These are phyloP conservation scores for Pythium utonaiense DNA, from an alignment of 352 stramenopile species.

Conservation along the genomic window DNA sequence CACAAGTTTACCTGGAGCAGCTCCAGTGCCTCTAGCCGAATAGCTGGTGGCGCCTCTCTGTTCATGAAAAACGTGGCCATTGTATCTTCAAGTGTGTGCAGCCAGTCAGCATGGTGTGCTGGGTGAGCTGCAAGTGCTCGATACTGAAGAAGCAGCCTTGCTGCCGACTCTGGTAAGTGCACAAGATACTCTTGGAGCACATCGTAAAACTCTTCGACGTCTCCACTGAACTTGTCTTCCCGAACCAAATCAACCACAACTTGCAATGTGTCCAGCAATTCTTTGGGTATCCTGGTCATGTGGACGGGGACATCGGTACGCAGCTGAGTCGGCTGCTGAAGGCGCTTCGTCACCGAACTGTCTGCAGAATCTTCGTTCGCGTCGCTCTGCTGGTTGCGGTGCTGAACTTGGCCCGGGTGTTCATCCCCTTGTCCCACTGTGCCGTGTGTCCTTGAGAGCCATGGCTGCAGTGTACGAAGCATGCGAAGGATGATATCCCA, in stretches of 20 bases:
- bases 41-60: constrained; percentile 30
- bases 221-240: constrained; percentile 53
- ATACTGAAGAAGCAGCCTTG: constrained; percentile 58
- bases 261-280: constrained; percentile 74
- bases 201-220: constrained; percentile 70
- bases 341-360: background rate
- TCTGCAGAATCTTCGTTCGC: background rate
- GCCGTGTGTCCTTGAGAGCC: constrained; percentile 40
- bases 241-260: constrained; percentile 73
- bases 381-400: background rate
- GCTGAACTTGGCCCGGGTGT: constrained; percentile 21
- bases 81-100: constrained; percentile 44
- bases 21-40: constrained; percentile 69
- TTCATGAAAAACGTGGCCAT: constrained; percentile 72
- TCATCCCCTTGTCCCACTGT: constrained; percentile 1
- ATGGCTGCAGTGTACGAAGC: constrained; percentile 58
- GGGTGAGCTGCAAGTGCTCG: constrained; percentile 63
- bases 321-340: background rate
- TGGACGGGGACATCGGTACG: constrained; percentile 26
- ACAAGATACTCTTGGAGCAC: constrained; percentile 72
- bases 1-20: constrained; percentile 69
- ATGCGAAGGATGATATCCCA: constrained; percentile 87
- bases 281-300: constrained; percentile 67
- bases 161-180: constrained; percentile 53
- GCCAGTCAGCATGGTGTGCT: constrained; percentile 64